A percentile compares a stretch with the other conserved stretches of the same genome.
Conservation (phyloP, 352 stramenopile species). For the Phytopythium chamaehyphon region DNA sequence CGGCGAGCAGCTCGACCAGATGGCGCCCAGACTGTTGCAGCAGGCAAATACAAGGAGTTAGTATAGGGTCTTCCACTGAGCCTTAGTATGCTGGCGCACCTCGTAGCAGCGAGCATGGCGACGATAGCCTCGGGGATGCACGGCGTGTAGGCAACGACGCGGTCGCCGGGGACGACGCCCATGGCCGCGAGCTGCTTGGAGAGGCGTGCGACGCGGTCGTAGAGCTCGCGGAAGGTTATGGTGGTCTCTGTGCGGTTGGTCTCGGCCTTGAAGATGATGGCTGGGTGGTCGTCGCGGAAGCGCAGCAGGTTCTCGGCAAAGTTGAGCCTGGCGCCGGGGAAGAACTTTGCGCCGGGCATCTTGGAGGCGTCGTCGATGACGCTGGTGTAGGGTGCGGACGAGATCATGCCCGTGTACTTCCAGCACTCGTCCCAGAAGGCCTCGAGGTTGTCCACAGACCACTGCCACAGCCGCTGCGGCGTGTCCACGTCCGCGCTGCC, state of each 20-base stretch:
- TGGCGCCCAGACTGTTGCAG: conserved; percentile 36
- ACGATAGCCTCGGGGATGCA: conserved; percentile 71
- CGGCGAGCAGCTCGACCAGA: conserved; percentile 82
- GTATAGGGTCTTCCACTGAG: not conserved
- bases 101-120: conserved; percentile 71
- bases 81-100: conserved; percentile 8
- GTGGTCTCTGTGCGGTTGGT: conserved; percentile 50
- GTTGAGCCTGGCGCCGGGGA: conserved; percentile 56
- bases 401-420: conserved; percentile 67
- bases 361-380: conserved; percentile 59
- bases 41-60: conserved; percentile 3
- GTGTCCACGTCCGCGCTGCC: conserved; percentile 34
- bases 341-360: conserved; percentile 76
- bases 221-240: conserved; percentile 67
- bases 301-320: conserved; percentile 75
- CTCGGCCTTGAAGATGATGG: conserved; percentile 74
- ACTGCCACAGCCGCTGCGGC: conserved; percentile 59
- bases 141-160: conserved; percentile 63
- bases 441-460: conserved; percentile 65
- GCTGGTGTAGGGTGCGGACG: conserved; percentile 46
- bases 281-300: conserved; percentile 64
- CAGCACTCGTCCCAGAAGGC: conserved; percentile 62
- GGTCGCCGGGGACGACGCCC: conserved; percentile 49
- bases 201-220: conserved; percentile 47
- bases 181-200: conserved; percentile 36